Evolutionary conservation across 2,329 filamentous ascomycete species (phyloP).

Genomic region (Ceratocystis ficicola): DNA sequence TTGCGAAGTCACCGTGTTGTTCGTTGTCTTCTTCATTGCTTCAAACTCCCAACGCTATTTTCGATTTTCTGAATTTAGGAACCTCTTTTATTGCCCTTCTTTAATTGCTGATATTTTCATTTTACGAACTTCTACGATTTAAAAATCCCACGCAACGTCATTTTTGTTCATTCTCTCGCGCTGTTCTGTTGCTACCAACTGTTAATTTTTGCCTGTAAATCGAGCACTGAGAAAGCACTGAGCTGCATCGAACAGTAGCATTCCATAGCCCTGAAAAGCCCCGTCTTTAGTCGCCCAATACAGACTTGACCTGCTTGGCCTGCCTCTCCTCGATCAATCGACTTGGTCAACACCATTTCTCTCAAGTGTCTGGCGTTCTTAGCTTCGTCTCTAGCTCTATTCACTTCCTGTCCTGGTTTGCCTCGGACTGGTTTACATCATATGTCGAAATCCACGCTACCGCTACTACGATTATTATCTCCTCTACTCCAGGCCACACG

Average conservation of each 20-base stretch:
- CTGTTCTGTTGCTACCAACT: neutral
- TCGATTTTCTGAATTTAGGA: constrained; percentile 24
- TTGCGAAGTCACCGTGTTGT: neutral
- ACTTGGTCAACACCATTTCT: neutral
- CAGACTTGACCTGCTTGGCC: no score
- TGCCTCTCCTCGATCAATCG: neutral
- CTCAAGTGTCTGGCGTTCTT: neutral
- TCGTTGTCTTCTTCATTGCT: constrained; percentile 7
- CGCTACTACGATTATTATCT: neutral
- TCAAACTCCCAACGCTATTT: constrained; percentile 20
- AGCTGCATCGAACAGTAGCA: no score
- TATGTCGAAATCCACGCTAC: neutral
- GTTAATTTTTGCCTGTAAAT: neutral
- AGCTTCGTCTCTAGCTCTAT: no score
- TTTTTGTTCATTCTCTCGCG: neutral
- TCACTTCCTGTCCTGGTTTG: neutral
- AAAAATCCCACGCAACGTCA: constrained; percentile 7
- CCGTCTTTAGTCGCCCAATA: neutral
- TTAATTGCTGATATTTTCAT: constrained; percentile 6
- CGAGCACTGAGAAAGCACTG: no score
- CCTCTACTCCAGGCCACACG: neutral
- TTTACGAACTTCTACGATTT: constrained; percentile 4
- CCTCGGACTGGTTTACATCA: neutral
- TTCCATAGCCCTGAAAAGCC: no score
- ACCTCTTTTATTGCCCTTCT: neutral